A percentile compares a stretch with the other conserved stretches of the same genome.
Conservation (phyloP, 163 green algal species). For the Scenedesmus sp. region DNA sequence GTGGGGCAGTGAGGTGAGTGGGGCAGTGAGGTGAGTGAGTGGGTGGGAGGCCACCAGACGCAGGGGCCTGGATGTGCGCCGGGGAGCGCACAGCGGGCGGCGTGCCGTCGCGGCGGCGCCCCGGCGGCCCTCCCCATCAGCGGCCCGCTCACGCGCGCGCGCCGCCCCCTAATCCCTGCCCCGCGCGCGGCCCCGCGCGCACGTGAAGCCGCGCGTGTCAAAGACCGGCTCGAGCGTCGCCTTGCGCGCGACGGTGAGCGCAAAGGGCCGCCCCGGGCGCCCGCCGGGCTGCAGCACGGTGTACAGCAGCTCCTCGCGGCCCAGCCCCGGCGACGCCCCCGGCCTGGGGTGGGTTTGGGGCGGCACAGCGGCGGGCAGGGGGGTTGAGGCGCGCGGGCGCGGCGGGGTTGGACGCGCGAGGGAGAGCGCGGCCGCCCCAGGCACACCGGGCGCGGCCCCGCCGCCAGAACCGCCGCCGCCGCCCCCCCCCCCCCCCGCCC, state of each 20-base stretch:
- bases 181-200: not conserved
- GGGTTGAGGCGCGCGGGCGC: not conserved
- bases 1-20: no score
- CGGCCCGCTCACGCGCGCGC: no score
- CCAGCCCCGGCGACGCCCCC: not conserved
- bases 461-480: not conserved
- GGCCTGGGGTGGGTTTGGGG: no score
- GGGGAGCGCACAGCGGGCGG: no score
- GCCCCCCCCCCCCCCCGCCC: not conserved
- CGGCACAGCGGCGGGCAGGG: not conserved
- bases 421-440: not conserved
- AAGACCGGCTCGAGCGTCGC: not conserved
- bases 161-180: no score
- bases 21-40: no score
- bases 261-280: slow-evolving; percentile 1
- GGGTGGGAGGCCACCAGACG: no score
- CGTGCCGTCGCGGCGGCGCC: no score
- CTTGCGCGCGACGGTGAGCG: slow-evolving; percentile 1
- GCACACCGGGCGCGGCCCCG: not conserved
- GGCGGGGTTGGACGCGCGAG: not conserved
- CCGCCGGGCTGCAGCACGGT: not conserved
- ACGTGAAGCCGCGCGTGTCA: slow-evolving; percentile 37
- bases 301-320: not conserved
- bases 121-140: no score
- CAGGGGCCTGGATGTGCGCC: no score